Conservation (phyloP, 1,284 basidiomycete genomes). For the Polyporus tsugae region DNA sequence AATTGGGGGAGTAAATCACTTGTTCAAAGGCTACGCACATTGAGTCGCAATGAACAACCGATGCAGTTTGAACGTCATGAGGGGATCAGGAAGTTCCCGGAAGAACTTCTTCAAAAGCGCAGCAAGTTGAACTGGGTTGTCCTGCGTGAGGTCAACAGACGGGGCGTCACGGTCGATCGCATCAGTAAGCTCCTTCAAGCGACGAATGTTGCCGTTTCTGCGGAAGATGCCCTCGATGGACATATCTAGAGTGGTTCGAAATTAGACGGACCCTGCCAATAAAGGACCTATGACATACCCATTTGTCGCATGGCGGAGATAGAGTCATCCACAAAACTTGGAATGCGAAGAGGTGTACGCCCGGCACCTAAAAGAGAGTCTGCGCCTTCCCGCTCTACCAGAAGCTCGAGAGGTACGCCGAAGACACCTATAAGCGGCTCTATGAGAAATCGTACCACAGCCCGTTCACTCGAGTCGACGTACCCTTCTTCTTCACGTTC, state of each 20-base stretch:
- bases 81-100: conserved; percentile 94
- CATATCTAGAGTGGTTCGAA: conserved; percentile 73
- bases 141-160: conserved; percentile 90
- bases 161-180: conserved; percentile 93
- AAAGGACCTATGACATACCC: conserved; percentile 69
- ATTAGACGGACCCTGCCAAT: conserved; percentile 1
- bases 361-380: conserved; percentile 94
- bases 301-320: conserved; percentile 99
- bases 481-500: conserved; percentile 90
- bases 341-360: conserved; percentile 86
- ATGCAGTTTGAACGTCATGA: conserved; percentile 95
- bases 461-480: conserved; percentile 34
- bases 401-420: conserved; percentile 90
- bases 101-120: conserved; percentile 98
- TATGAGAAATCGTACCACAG: conserved; percentile 9
- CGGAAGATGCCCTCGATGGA: conserved; percentile 99
- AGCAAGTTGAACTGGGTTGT: conserved; percentile 97
- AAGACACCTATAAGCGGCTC: conserved; percentile 71
- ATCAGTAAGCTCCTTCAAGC: conserved; percentile 91
- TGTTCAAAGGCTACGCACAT: conserved; percentile 58
- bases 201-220: conserved; percentile 97
- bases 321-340: conserved; percentile 98
- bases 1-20: conserved; percentile 8
- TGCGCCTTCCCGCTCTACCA: conserved; percentile 95
- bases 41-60: conserved; percentile 90